Evolutionary conservation across 2,329 filamentous ascomycete species (phyloP).

Genomic region (Graphilbum fragrans): DNA sequence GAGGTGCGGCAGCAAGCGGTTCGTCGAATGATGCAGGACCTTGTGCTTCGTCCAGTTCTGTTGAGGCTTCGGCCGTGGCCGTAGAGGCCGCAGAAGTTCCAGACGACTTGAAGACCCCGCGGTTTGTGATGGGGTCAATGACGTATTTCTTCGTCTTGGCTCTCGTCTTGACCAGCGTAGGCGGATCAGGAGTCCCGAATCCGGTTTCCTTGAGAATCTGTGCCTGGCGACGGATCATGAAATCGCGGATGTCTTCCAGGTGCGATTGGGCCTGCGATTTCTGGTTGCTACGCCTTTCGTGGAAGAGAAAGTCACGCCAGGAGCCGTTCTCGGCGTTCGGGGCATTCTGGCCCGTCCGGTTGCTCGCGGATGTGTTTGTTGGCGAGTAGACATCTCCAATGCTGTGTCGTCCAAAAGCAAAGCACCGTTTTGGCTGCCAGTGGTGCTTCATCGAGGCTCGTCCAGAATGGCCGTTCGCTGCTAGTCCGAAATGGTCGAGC

Average conservation of each 20-base stretch:
- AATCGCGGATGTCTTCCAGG: constrained; percentile 20
- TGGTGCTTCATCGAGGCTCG: constrained; percentile 30
- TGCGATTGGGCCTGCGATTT: constrained; percentile 10
- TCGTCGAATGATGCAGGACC: constrained; percentile 18
- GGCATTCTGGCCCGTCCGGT: constrained; percentile 27
- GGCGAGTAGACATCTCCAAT: constrained; percentile 22
- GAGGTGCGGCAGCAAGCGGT: neutral
- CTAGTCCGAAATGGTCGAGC: constrained; percentile 15
- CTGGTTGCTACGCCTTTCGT: constrained; percentile 10
- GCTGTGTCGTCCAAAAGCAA: constrained; percentile 11
- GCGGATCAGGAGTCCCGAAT: constrained; percentile 10
- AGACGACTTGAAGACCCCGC: constrained; percentile 26
- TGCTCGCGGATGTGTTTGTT: constrained; percentile 20
- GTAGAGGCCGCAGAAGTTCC: neutral
- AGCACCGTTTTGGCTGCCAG: constrained; percentile 19
- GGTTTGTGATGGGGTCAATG: constrained; percentile 50
- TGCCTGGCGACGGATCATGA: constrained; percentile 14
- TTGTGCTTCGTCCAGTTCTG: constrained; percentile 2
- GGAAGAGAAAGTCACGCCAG: constrained; percentile 29
- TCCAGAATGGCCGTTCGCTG: constrained; percentile 22
- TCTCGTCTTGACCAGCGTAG: neutral
- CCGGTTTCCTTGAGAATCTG: constrained; percentile 5
- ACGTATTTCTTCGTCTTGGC: constrained; percentile 19
- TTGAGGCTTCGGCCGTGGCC: constrained; percentile 8
- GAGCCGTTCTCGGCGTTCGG: constrained; percentile 32